These are phyloP conservation scores for Poa annua DNA, from an alignment of 176 grass and related monocot species.

Conservation along the genomic window DNA sequence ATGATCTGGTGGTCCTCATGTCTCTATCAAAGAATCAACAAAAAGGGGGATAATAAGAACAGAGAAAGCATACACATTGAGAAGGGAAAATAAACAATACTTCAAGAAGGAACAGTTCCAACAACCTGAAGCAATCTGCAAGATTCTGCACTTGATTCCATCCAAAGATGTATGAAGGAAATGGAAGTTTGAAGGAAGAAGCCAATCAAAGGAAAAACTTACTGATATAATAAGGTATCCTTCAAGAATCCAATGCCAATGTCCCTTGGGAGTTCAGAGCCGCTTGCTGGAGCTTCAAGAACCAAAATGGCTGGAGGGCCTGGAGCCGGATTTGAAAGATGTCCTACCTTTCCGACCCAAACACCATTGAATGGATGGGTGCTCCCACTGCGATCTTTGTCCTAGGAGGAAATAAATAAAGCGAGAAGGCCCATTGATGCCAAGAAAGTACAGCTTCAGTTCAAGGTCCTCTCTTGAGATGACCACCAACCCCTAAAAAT, in stretches of 20 bases:
- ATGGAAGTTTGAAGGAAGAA: background rate
- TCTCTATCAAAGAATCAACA: conserved; percentile 46
- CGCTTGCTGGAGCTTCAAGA: conserved; percentile 28
- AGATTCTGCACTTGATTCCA: conserved; percentile 40
- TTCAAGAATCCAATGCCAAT: conserved; percentile 49
- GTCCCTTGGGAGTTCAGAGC: background rate
- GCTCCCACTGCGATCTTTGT: conserved; percentile 36
- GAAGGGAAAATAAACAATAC: conserved; percentile 22
- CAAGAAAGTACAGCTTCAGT: conserved; percentile 58
- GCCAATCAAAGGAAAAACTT: conserved; percentile 6
- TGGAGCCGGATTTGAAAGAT: conserved; percentile 52
- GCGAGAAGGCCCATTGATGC: conserved; percentile 42
- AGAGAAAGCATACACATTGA: conserved; percentile 33
- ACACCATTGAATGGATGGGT: conserved; percentile 52
- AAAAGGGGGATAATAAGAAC: conserved; percentile 14
- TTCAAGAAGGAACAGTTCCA: background rate
- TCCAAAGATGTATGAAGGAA: conserved; percentile 17
- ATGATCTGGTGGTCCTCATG: conserved; percentile 49
- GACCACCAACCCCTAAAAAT: conserved; percentile 44
- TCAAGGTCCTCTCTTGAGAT: conserved; percentile 41
- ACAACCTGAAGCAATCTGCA: conserved; percentile 26
- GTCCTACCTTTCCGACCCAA: conserved; percentile 33
- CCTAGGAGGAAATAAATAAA: conserved; percentile 42
- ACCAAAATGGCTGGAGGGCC: conserved; percentile 23
- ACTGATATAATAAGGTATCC: conserved; percentile 14